Base-by-base conservation (phyloP, 2,329 filamentous ascomycete genomes). In the Trichoderma koningiopsis region DNA sequence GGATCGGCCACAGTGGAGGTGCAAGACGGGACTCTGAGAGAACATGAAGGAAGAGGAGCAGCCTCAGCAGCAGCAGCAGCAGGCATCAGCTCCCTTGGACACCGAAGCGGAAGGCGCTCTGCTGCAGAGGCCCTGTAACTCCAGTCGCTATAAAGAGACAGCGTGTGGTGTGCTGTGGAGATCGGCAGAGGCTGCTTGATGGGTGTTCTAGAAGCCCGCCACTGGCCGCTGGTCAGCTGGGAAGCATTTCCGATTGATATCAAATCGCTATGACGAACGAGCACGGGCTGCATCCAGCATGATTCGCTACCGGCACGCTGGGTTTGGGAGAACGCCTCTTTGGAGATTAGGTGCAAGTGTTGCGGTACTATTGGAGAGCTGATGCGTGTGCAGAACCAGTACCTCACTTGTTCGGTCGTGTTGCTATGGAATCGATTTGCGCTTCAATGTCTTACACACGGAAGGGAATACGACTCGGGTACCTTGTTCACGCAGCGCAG, bases 281-380 rank as follows among this genome's bases (percentile, higher is more conserved):
- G 58, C 19, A 37, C 74, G n/a, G 52, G 37, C 16, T 40, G 5
- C 37, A 19, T 61, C 58, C 40, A 52, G 59, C 29, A n/a, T 62
- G 59, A 77, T 79, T 78, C 73, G 77, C 75, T 79, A 79, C 76
- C 78, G 70, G 70, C 43, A 68, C 59, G 70, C 71, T 74, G 77
- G 77, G 55, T 72, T 55, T 47, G 40, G 43, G 31, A 43, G 62
- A 57, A 37, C 27, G 29, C 43, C 19, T 22, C 43, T 47, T 47
- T 22, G 43, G 5, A 43, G 40, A 43, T 43, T 19, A 43, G 16
- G 16, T 43, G 13, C 35, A 19, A 19, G 37, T 40, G 19, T 19
- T 19, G 14, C 19, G 7, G 37, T 40, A 40, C 37, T 16, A 14
- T 47, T 19, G 40, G 16, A 47, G 37, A 43, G 14, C 16, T 16